Percentiles rank a stretch among this genome's conserved stretches.
Evolutionary conservation across 768 basidiomycete genomes (phyloP).

Genomic region (Leccinum disarticulatum): DNA sequence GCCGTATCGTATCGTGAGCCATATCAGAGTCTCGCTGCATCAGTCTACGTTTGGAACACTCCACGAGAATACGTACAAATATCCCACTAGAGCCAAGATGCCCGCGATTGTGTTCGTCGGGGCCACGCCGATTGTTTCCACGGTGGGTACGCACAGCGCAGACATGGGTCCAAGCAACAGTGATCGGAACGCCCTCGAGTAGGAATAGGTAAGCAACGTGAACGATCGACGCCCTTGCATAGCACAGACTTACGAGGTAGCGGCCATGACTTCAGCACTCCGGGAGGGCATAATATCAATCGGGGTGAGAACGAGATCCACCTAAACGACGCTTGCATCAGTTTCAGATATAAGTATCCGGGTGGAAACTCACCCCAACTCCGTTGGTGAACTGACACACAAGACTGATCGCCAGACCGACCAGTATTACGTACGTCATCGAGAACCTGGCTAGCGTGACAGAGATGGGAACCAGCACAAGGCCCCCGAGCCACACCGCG

Average conservation of each 20-base stretch:
- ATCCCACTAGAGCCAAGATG: conserved; percentile 47
- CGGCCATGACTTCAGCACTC: conserved; percentile 66
- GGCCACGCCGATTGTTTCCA: conserved; percentile 52
- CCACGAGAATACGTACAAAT: conserved; percentile 41
- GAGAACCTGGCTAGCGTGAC: conserved; percentile 48
- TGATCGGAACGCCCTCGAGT: conserved; percentile 21
- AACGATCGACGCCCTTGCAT: neutral
- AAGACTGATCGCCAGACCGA: conserved; percentile 52
- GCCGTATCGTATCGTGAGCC: conserved; percentile 57
- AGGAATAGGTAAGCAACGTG: neutral
- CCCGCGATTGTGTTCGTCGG: conserved; percentile 49
- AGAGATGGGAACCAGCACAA: conserved; percentile 53
- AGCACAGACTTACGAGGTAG: conserved; percentile 45
- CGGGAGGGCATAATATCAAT: conserved; percentile 59
- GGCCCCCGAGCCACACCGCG: conserved; percentile 46
- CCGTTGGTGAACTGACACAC: conserved; percentile 63
- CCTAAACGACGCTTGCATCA: conserved; percentile 34
- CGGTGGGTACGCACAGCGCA: conserved; percentile 36
- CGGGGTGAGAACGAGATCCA: conserved; percentile 57
- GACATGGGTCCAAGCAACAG: conserved; percentile 16
- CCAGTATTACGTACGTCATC: conserved; percentile 44
- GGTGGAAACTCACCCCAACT: conserved; percentile 49
- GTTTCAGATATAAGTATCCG: neutral
- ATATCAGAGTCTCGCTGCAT: conserved; percentile 34
- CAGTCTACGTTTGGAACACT: neutral